A percentile compares a stretch with the other conserved stretches of the same genome.
Conservation (phyloP, 768 basidiomycete species). For the Mycena olivaceomarginata region DNA sequence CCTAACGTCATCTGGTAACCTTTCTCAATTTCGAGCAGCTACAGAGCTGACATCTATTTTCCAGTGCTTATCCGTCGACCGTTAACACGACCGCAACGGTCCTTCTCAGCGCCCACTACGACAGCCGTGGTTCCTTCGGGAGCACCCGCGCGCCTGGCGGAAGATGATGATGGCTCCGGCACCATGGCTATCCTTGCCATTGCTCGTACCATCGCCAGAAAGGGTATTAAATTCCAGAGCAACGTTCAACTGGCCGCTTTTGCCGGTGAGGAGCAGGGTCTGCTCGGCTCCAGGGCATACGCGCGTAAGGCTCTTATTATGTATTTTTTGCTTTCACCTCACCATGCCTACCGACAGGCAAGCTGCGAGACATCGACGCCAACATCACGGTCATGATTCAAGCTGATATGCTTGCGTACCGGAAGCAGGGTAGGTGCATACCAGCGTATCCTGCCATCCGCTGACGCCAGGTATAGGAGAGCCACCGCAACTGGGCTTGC, state of each 20-base stretch:
- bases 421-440: slow-evolving; percentile 46
- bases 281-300: slow-evolving; percentile 87
- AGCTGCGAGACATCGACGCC: slow-evolving; percentile 73
- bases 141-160: slow-evolving; percentile 76
- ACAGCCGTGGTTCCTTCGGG: slow-evolving; percentile 94
- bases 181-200: slow-evolving; percentile 87
- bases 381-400: slow-evolving; percentile 92
- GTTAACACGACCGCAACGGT: slow-evolving; percentile 78
- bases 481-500: slow-evolving; percentile 89
- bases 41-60: not conserved
- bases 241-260: slow-evolving; percentile 90
- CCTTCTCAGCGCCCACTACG: slow-evolving; percentile 91
- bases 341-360: slow-evolving; percentile 59
- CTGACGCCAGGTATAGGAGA: slow-evolving; percentile 70
- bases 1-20: slow-evolving; percentile 92
- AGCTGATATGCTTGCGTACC: slow-evolving; percentile 95
- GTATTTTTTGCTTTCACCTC: not conserved
- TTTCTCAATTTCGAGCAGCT: slow-evolving; percentile 5
- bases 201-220: slow-evolving; percentile 82
- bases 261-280: slow-evolving; percentile 95
- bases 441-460: not conserved
- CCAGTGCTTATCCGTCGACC: slow-evolving; percentile 75
- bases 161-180: slow-evolving; percentile 72
- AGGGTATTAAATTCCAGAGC: slow-evolving; percentile 81
- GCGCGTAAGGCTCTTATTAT: slow-evolving; percentile 73